Percentiles rank a stretch among this genome's conserved stretches.
These are phyloP conservation scores for Pezicula neosporulosa DNA, from an alignment of 2,329 filamentous ascomycete genomes.

Conservation along the genomic window DNA sequence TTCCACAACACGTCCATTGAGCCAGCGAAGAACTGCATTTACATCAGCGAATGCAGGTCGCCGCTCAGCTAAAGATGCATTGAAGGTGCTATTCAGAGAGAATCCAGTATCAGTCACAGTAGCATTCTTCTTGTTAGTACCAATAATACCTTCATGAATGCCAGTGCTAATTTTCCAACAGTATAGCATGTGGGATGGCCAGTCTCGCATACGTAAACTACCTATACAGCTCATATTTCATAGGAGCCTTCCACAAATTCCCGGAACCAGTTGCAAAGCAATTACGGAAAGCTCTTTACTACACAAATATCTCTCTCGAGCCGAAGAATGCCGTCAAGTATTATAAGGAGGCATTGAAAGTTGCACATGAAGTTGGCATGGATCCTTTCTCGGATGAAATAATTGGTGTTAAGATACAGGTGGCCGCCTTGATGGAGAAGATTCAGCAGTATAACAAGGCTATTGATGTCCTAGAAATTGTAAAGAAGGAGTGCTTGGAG, in stretches of 20 bases:
- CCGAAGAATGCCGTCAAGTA: constrained; percentile 76
- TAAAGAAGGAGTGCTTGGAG: constrained; percentile 64
- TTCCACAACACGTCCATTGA: constrained; percentile 15
- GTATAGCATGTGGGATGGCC: constrained; percentile 21
- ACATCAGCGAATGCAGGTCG: constrained; percentile 6
- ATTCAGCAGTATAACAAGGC: constrained; percentile 67
- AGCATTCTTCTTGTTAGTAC: constrained; percentile 18
- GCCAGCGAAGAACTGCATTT: constrained; percentile 23
- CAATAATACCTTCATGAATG: not conserved
- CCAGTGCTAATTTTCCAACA: constrained; percentile 8
- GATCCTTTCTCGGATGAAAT: constrained; percentile 91
- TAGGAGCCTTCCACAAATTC: constrained; percentile 47
- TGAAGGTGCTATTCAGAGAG: constrained; percentile 20
- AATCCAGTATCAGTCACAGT: constrained; percentile 25
- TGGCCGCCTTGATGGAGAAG: constrained; percentile 77
- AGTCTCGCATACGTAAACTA: constrained; percentile 24
- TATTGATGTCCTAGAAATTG: constrained; percentile 73
- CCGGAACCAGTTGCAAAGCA: constrained; percentile 72
- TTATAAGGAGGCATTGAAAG: constrained; percentile 75
- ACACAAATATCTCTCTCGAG: constrained; percentile 73
- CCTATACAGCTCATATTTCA: constrained; percentile 27
- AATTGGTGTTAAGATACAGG: constrained; percentile 80
- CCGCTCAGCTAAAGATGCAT: constrained; percentile 5
- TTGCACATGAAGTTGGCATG: constrained; percentile 70
- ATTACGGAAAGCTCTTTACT: constrained; percentile 82